Evolutionary conservation across 352 stramenopile genomes (phyloP).

Genomic region (Phytophthora agathidicida): DNA sequence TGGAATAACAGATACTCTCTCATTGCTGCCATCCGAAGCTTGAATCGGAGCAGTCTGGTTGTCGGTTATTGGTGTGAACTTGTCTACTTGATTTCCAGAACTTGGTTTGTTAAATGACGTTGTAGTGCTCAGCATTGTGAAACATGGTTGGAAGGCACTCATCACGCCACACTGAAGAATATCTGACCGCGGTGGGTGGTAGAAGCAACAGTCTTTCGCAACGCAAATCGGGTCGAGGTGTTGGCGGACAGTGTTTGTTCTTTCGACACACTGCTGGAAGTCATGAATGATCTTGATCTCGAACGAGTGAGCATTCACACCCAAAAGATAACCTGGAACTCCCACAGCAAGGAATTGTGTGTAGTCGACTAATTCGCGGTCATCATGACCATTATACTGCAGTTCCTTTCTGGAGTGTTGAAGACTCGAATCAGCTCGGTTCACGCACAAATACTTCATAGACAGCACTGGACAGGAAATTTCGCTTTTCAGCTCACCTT

Average conservation of each 20-base stretch:
- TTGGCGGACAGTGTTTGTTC: background rate
- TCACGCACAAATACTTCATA: conserved; percentile 56
- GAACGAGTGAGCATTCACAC: conserved; percentile 75
- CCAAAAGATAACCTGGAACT: conserved; percentile 52
- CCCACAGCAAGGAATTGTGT: conserved; percentile 66
- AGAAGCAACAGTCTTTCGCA: conserved; percentile 65
- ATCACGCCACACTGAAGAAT: conserved; percentile 48
- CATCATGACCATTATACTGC: conserved; percentile 55
- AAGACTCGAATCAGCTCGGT: background rate
- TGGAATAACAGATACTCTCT: conserved; percentile 57
- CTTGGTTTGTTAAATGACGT: background rate
- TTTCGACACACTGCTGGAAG: conserved; percentile 40
- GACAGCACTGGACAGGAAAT: conserved; percentile 53
- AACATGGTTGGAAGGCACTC: conserved; percentile 73
- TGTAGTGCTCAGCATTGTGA: conserved; percentile 42
- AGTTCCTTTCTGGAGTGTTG: conserved; percentile 1
- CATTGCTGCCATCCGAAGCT: conserved; percentile 14
- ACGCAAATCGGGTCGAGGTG: conserved; percentile 40
- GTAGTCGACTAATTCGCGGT: conserved; percentile 52
- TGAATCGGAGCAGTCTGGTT: background rate
- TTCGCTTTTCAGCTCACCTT: conserved; percentile 27
- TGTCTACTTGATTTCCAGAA: conserved; percentile 22
- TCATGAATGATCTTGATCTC: conserved; percentile 60
- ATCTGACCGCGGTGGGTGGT: conserved; percentile 21
- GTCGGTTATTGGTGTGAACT: background rate